phyloP scores from a whole-genome alignment of 2,329 filamentous ascomycete genomes.

The Thielaviopsis ethacetica region DNA sequence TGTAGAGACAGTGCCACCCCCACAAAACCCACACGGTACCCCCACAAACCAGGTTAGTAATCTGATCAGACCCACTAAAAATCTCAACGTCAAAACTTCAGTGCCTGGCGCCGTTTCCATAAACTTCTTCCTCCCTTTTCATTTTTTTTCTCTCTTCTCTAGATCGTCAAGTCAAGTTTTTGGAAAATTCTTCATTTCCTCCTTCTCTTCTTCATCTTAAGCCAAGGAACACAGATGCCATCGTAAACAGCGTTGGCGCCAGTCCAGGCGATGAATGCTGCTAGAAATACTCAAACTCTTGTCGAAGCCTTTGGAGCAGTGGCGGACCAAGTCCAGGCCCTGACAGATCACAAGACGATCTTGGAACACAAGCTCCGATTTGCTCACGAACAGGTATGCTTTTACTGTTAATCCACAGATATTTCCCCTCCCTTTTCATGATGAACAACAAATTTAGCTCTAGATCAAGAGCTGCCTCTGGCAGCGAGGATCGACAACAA shows the following conservation, averaged over 20 bases:
- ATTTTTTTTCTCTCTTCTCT: constrained; percentile 12
- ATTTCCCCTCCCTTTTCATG: constrained; percentile 18
- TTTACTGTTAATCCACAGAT: background rate
- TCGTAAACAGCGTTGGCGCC: constrained; percentile 11
- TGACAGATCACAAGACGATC: constrained; percentile 47
- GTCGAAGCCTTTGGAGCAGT: constrained; percentile 48
- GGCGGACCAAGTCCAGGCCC: constrained; percentile 46
- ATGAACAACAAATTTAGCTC: constrained; percentile 48
- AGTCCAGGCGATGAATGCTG: constrained; percentile 11
- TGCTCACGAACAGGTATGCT: constrained; percentile 47
- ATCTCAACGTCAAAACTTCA: constrained; percentile 9
- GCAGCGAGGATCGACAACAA: constrained; percentile 46
- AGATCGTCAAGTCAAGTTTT: constrained; percentile 1
- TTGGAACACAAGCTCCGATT: constrained; percentile 51
- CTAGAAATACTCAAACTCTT: constrained; percentile 32
- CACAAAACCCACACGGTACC: background rate
- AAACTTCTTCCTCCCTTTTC: constrained; percentile 1
- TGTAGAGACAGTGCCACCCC: background rate
- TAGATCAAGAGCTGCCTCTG: constrained; percentile 58
- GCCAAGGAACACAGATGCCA: constrained; percentile 7
- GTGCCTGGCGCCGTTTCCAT: background rate
- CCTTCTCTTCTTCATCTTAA: background rate
- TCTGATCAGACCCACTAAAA: constrained; percentile 9
- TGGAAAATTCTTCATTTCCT: constrained; percentile 13
- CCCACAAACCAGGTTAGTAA: background rate